Base-by-base conservation (phyloP, 306 rosid genomes). In the Mimosa pudica region DNA sequence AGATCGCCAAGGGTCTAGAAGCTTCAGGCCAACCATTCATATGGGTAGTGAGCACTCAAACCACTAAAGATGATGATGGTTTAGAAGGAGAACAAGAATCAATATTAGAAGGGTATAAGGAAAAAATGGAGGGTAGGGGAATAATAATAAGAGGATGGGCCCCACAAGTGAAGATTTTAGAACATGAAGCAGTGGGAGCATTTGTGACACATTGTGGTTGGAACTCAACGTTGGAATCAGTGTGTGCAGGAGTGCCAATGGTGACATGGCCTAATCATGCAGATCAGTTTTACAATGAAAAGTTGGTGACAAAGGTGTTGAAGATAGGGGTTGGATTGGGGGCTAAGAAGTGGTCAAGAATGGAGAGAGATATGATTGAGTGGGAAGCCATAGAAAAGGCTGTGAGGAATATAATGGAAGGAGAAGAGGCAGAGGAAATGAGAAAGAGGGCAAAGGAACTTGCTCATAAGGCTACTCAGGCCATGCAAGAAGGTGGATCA, bases 1-100 rank as follows among this genome's bases (percentile, higher is more conserved):
- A 89, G 7, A 86, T 91, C n/a, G 90, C 92, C 1, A 10, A 6
- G n/a, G 91, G 86, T 24, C 92, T 87, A 6, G 91, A 90, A 69
- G 88, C 86, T n/a, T 86, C 88, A 0, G 82, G 62, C 20, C 73
- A 86, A 13, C 20, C 77, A 2, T 91, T 89, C 83, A 76, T 91
- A 0, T 86, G 90, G 90, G 96, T 83, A 0, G 89, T 89, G 46
- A 82, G 20, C 16, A 78, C 18, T 67, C 71, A 49, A 2, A 4
- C 17, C 16, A 49, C 12, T 17, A 58, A 70, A 2, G 73, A 60
- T 3, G 65, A 51, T 24, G 79, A 72, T 7, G n/a, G n/a, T n/a
- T n/a, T n/a, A n/a, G 47, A 8, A 0, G 14, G 0, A 4, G 87
- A 63, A 24, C 30, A 0, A 9, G 79, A 73, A 4, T 81, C 89